Conservation (phyloP, 257 asterid genomes). For the Fraxinus excelsior region DNA sequence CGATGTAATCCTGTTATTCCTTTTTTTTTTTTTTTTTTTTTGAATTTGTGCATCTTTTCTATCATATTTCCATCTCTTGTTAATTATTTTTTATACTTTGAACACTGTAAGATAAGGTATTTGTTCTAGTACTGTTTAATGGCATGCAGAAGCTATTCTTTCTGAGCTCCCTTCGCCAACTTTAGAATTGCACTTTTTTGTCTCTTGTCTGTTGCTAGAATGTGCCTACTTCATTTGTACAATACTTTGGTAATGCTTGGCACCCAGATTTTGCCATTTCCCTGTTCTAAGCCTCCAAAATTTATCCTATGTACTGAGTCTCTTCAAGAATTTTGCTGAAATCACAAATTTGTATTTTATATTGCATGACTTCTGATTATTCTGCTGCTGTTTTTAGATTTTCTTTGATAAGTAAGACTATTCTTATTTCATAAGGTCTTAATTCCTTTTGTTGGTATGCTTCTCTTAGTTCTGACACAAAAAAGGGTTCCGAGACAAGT, state of each 20-base stretch:
- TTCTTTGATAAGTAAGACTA: constrained; percentile 3
- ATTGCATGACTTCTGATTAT: background rate
- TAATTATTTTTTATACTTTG: background rate
- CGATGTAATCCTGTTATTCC: background rate
- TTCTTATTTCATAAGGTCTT: constrained; percentile 11
- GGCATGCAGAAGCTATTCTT: constrained; percentile 4
- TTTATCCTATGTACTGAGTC: background rate
- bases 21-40: background rate
- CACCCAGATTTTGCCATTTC: background rate
- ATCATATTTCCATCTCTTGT: background rate
- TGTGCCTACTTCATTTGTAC: constrained; percentile 16
- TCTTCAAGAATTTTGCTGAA: background rate
- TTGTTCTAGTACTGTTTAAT: background rate
- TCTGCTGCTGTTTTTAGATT: constrained; percentile 21
- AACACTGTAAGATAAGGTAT: background rate
- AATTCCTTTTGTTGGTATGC: constrained; percentile 15
- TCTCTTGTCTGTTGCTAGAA: background rate
- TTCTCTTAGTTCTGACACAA: constrained; percentile 47
- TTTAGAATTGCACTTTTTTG: too few species aligned
- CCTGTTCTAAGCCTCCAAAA: background rate
- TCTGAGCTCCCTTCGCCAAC: constrained; percentile 1
- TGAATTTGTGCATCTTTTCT: background rate
- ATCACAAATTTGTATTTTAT: background rate
- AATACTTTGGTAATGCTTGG: constrained; percentile 5
- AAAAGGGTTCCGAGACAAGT: constrained; percentile 49